Conservation (phyloP, 1,284 basidiomycete species). For the Schizopora paradoxa region DNA sequence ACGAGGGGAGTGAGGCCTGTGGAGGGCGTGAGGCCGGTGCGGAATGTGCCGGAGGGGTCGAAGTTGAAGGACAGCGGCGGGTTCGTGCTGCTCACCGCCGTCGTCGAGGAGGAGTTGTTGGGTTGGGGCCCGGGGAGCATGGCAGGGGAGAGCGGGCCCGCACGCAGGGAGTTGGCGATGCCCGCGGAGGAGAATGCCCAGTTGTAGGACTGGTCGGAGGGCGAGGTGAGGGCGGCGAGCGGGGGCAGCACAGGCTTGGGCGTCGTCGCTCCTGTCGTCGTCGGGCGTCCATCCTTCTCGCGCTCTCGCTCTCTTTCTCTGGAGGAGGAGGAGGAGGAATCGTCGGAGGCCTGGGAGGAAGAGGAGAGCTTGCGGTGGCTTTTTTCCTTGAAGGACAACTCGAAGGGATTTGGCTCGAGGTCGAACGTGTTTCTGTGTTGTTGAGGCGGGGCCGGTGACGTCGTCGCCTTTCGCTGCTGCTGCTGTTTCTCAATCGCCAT, state of each 20-base stretch:
- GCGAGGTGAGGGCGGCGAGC: conserved; percentile 79
- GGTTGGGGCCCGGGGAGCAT: conserved; percentile 82
- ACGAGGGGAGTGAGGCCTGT: conserved; percentile 87
- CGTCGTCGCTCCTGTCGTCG: conserved; percentile 24
- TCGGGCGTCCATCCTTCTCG: conserved; percentile 15
- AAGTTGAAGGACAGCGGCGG: conserved; percentile 45
- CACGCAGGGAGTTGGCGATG: conserved; percentile 72
- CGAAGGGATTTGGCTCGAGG: conserved; percentile 94
- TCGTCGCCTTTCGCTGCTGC: too few relatives aligned
- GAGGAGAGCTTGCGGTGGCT: too few relatives aligned
- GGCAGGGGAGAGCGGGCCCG: conserved; percentile 90
- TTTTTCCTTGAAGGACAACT: conserved; percentile 97
- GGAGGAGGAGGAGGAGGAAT: conserved; percentile 44
- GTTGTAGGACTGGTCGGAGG: conserved; percentile 69
- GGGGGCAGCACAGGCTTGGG: conserved; percentile 76
- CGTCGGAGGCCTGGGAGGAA: conserved; percentile 39
- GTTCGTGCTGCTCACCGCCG: conserved; percentile 11
- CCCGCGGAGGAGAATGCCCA: conserved; percentile 63
- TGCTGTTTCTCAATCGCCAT: too few relatives aligned
- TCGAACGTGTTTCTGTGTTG: conserved; percentile 58
- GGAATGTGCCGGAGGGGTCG: conserved; percentile 67
- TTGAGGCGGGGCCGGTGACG: conserved; percentile 24
- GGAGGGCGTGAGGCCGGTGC: conserved; percentile 72
- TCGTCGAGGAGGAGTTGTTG: conserved; percentile 28
- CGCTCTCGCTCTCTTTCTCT: conserved; percentile 27